Percentiles rank a stretch among this genome's conserved stretches.
Conservation (phyloP, 1,284 basidiomycete genomes). For the Volvariella surrecta region DNA sequence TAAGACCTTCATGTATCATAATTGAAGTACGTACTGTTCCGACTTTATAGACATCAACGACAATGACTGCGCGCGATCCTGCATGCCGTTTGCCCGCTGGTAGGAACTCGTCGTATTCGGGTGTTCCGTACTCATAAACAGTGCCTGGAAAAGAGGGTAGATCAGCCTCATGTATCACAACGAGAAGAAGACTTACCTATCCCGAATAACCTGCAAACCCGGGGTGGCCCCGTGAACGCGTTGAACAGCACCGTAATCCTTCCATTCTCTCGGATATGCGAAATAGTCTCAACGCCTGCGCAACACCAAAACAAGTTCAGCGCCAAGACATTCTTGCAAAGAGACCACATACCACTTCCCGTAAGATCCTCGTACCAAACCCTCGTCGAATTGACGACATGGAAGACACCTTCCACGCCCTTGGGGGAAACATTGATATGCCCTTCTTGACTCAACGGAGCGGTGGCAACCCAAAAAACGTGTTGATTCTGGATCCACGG, state of each 20-base stretch:
- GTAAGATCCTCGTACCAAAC: slow-evolving; percentile 53
- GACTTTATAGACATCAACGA: slow-evolving; percentile 43
- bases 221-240: slow-evolving; percentile 46
- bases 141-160: slow-evolving; percentile 22
- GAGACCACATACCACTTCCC: slow-evolving; percentile 36
- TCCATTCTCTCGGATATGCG: slow-evolving; percentile 51
- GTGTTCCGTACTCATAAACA: slow-evolving; percentile 44
- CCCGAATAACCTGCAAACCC: slow-evolving; percentile 43
- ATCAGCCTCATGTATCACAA: slow-evolving; percentile 3
- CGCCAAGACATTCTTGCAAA: not conserved
- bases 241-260: slow-evolving; percentile 48
- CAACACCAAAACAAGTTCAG: not conserved
- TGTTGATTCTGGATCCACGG: slow-evolving; percentile 47
- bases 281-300: slow-evolving; percentile 43
- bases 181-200: slow-evolving; percentile 25
- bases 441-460: slow-evolving; percentile 37
- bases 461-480: slow-evolving; percentile 52
- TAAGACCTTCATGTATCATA: too few relatives aligned
- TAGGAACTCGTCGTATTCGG: slow-evolving; percentile 37
- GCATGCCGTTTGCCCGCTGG: slow-evolving; percentile 33
- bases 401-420: slow-evolving; percentile 38
- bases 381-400: slow-evolving; percentile 32
- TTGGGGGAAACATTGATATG: slow-evolving; percentile 52
- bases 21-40: slow-evolving; percentile 31
- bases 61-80: slow-evolving; percentile 43